Evolutionary conservation across 192 early-diverging fungal species (phyloP), one percentile per base, ranked within the genome.

Genomic region (Podila epigama): DNA sequence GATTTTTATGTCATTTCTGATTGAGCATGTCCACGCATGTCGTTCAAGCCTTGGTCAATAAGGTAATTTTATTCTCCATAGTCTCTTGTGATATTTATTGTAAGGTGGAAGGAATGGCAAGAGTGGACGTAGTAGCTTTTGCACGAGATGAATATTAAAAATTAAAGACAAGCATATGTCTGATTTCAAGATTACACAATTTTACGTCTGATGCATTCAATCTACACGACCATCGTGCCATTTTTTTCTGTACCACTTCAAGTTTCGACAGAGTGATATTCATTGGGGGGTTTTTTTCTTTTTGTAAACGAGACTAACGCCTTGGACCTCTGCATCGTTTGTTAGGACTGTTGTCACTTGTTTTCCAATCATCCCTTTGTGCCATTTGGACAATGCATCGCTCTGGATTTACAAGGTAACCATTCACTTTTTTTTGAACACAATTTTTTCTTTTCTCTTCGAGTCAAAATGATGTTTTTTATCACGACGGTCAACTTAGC

Each of bases 141-240:
- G 73, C 66, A 69, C 59, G 70, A 78, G 85, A 86, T 85, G 79
- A 85, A 66, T 68, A 53, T 70, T 70, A 62, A n/a, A n/a, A 82
- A 85, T 82, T 69, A 71, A 73, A 75, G 85, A 86, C 85, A 86
- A 86, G 85, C 85, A 86, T 86, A 86, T 86, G 84, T 86, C 85
- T 85, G 83, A 86, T 68, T 58, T 66, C 44, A 58, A 57, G 73
- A 79, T 80, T 66, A 70, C 77, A 79, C 60, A 22, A 67, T 81
- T 80, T 73, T 71, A 25, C 68, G 66, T 69, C 80, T 83, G 81
- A 82, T 84, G 70, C 73, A 72, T n/a, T 39, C 41, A 58, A 25
- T 56, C 50, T 70, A 59, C 51, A 31, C n/a, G n/a, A n/a, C n/a
- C n/a, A n/a, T n/a, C n/a, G n/a, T n/a, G n/a, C n/a, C n/a, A 42